These are phyloP conservation scores for Pelargonium cotyledonis DNA, from an alignment of 441 rosid species.

Conservation along the genomic window DNA sequence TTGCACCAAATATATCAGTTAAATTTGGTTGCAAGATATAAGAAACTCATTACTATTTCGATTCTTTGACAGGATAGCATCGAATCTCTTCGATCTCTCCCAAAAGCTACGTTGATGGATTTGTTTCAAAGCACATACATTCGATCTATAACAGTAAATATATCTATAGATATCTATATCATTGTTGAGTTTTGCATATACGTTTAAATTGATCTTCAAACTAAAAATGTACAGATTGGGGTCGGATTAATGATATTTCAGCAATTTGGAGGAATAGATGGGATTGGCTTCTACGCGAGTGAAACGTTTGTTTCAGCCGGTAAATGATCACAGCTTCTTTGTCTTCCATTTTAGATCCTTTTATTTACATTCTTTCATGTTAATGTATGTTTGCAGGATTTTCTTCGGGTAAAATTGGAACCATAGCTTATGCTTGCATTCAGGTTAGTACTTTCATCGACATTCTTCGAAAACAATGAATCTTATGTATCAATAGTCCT, in stretches of 20 bases:
- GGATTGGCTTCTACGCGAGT: conserved; percentile 74
- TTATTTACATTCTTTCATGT: background rate
- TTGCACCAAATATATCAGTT: background rate
- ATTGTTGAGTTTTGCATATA: background rate
- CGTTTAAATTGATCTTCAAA: background rate
- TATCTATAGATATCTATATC: background rate
- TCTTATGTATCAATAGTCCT: background rate
- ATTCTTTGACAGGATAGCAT: conserved; percentile 35
- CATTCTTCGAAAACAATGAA: background rate
- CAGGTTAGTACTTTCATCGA: conserved; percentile 38
- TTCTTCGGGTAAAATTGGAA: conserved; percentile 70
- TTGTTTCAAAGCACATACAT: conserved; percentile 53
- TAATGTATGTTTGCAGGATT: conserved; percentile 40
- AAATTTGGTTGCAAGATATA: background rate
- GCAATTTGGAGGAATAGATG: conserved; percentile 78
- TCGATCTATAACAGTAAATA: conserved; percentile 51
- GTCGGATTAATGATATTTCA: conserved; percentile 81
- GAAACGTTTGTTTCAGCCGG: conserved; percentile 81
- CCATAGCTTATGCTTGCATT: conserved; percentile 69
- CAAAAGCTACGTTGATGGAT: conserved; percentile 53
- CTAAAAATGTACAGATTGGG: conserved; percentile 49
- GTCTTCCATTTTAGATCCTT: background rate
- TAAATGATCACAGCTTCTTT: conserved; percentile 23
- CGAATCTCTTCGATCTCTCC: conserved; percentile 50
- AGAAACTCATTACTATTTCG: conserved; percentile 6